Percentiles rank a stretch among this genome's conserved stretches.
These are phyloP conservation scores for Saccharomyces jurei DNA, from an alignment of 805 yeast genomes.

Conservation along the genomic window DNA sequence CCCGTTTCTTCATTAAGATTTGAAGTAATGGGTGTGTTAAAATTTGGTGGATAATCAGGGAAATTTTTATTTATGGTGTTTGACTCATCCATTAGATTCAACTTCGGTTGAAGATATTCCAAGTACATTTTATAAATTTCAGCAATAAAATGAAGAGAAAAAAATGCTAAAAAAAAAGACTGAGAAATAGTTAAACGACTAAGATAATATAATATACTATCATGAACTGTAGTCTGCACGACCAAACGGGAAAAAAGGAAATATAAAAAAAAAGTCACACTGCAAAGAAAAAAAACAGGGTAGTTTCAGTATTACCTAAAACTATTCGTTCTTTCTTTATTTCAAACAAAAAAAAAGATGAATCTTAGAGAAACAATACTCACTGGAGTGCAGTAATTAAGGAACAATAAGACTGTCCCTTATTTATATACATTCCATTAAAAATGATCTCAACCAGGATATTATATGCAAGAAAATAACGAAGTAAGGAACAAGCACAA, in stretches of 20 bases:
- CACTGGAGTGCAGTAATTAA: background rate
- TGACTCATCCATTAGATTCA: background rate
- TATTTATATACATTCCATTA: background rate
- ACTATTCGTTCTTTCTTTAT: background rate
- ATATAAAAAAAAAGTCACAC: background rate
- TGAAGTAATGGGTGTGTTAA: background rate
- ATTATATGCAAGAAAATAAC: background rate
- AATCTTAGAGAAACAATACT: background rate
- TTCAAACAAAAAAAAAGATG: background rate
- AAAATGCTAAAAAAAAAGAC: background rate
- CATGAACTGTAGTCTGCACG: background rate
- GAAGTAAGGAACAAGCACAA: background rate
- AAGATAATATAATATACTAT: background rate
- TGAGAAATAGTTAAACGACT: background rate
- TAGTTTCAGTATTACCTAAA: background rate
- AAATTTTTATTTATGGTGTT: background rate
- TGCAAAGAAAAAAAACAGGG: background rate
- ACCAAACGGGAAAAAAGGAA: background rate
- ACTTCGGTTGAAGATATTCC: background rate
- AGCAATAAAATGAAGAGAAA: background rate
- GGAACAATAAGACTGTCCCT: background rate
- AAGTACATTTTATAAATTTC: background rate
- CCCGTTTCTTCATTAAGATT: background rate
- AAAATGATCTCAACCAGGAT: background rate
- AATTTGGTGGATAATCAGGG: background rate